Base-by-base conservation (phyloP, 2,329 filamentous ascomycete genomes). In the Arthrobotrys sinensis region DNA sequence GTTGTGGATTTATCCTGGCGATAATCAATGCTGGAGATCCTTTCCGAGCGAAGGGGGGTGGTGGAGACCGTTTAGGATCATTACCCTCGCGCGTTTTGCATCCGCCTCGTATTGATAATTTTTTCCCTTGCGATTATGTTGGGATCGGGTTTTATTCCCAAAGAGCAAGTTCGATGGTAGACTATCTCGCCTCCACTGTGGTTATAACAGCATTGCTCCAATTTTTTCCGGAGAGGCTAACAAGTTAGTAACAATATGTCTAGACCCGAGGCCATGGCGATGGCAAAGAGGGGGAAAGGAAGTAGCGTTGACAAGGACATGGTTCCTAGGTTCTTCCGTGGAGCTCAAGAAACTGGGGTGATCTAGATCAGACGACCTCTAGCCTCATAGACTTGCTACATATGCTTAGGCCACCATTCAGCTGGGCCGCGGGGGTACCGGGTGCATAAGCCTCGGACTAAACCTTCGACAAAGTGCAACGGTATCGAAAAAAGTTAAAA, bases 181-280 rank as follows among this genome's bases (percentile, higher is more conserved):
- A 38, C 36, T 14, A 38, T 38, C 8, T 38, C 8, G 8, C 12
- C 24, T 28, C 4, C 24, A 8, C 8, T 14, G 8, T 38, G 8
- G 36, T 14, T 14, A 6, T 14, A 38, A 8, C 36, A 8, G 6
- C 36, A 38, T 38, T 21, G 19, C 14, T 52, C 4, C 14, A 8
- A n/a, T 8, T 32, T 10, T 34, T 16, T 32, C 28, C 50, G 24
- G 24, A 53, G 14, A 53, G n/a, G 4, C 50, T 12, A 34, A 16
- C 12, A 8, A 2, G 52, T 14, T 57, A 57, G 55, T 4, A 43
- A 43, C 36, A n/a, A 43, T 34, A 43, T 34, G 24, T 21, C 10
- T n/a, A 60, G 55, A 43, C 55, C 55, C 55, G 55, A 60, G 19
- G 43, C 55, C 55, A 43, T 43, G 55, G 55, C 4, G 55, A 60